Conservation (phyloP, 352 stramenopile species). For the Phytopythium delawarense region DNA sequence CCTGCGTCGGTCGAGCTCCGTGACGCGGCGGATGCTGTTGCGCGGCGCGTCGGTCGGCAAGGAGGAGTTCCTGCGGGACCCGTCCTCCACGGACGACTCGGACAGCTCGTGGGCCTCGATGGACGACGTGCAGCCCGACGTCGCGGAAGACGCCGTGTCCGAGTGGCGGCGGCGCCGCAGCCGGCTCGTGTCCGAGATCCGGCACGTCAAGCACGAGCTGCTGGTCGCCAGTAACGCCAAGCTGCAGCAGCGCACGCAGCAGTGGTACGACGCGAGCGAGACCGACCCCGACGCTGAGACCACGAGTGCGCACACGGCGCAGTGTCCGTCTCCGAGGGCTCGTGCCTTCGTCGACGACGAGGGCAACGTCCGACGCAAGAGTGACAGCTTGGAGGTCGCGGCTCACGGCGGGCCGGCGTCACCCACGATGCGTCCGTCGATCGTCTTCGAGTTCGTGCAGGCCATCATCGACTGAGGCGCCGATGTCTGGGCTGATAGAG, state of each 20-base stretch:
- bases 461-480: constrained; percentile 16
- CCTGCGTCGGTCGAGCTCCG: constrained; percentile 22
- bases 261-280: constrained; percentile 27
- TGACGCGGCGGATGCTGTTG: constrained; percentile 16
- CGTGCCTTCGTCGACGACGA: constrained; percentile 26
- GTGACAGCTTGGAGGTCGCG: neutral
- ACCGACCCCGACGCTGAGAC: constrained; percentile 27
- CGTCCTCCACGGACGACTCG: neutral
- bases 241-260: constrained; percentile 19
- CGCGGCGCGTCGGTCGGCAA: constrained; percentile 15
- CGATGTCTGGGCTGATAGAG: neutral
- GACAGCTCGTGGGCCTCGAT: neutral
- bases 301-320: constrained; percentile 17
- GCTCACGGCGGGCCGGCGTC: neutral
- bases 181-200: constrained; percentile 15
- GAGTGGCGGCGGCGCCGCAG: constrained; percentile 16
- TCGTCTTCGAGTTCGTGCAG: constrained; percentile 30
- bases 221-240: constrained; percentile 14
- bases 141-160: neutral
- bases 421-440: constrained; percentile 12
- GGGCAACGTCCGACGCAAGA: constrained; percentile 32
- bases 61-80: constrained; percentile 10
- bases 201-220: constrained; percentile 21
- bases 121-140: neutral
- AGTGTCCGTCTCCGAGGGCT: constrained; percentile 22